Evolutionary conservation across 2,329 filamentous ascomycete genomes (phyloP), one percentile per base, ranked within the genome.

Genomic region (Sclerotiophoma versabilis): DNA sequence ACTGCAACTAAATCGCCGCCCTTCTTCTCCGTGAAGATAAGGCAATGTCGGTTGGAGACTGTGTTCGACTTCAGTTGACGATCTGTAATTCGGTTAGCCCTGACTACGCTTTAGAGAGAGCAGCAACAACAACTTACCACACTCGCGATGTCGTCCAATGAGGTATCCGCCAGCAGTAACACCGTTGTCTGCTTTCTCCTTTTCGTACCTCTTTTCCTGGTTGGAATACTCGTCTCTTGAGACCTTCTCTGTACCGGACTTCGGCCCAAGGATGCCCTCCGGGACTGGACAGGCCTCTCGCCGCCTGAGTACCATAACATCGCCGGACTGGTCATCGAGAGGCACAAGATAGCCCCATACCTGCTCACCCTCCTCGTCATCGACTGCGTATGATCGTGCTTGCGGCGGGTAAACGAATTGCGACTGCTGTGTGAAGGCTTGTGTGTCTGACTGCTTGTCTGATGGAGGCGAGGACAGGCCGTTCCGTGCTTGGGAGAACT

Each of bases 281-380:
- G 87, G 80, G 12, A 84, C 74, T 0, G 88, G 86, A 70, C 92
- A 96, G 29, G 84, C 82, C 54, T 82, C 84, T 50, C 93, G 84
- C 68, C 86, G 91, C 75, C 85, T 89, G 73, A 99, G 75, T 7
- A 96, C 90, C 76, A 96, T 75, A 4, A 83, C 76, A 74, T 89
- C 77, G 76, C 86, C 88, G 48, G 88, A 87, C 60, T 84, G 85
- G 46, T 84, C 83, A 69, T 93, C 88, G 20, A 96, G 79, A 2
- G 93, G 92, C 48, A 96, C 85, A 5, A 99, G 81, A 69, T 98
- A 99, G 11, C 96, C 96, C 95, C 95, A 99, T 1, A 98, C 92
- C 8, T 92, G 92, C 72, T 96, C 90, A 38, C 85, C 83, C 53
- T 84, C 85, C 76, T 96, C 92, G 70, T 96, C 90, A 59, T 93